Base-by-base conservation (phyloP, 306 rosid species). In the Pueraria montana region DNA sequence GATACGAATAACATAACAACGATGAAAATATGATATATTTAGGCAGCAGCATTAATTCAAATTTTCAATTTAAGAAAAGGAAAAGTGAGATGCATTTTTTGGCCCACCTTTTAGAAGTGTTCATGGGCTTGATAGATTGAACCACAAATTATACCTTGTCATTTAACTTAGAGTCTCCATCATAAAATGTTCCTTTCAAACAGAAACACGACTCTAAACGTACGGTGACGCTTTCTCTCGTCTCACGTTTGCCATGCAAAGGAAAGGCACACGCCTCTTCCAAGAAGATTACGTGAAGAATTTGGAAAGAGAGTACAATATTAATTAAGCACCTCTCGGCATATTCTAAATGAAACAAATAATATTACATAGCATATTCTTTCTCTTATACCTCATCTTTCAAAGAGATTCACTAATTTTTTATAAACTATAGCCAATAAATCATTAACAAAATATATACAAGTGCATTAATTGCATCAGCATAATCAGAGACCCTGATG, bases 291-390 rank as follows among this genome's bases (percentile, higher is more conserved):
- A 63, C 90, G 88, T 85, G 72, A 79, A 14, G 20, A 66, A 58
- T 64, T 79, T 71, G 84, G 65, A 79, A 53, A 79, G 58, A 52
- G 23, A 75, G 6, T 6, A 17, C 76, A 68, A 73, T 46, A n/a
- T n/a, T n/a, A n/a, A n/a, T n/a, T n/a, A 32, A 50, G 18, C 75
- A 75, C 65, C 32, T 68, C 1, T 46, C 21, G 43, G 91, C 91
- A 88, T 88, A 88, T 88, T 83, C 91, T 77, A 23, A 6, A 70
- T 8, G 7, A 48, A 70, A 16, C 83, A 36, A 84, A 62, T 55
- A 68, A 62, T 62, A 59, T 53, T 21, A 69, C 46, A 46, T 10
- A 74, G 89, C 89, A 88, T 85, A 88, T 88, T 85, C 89, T 48
- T 71, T 82, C 69, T 53, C 13, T 27, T 49, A 3, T 68, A 59